phyloP scores from a whole-genome alignment of 2,329 filamentous ascomycete genomes.

The Pseudopithomyces chartarum region DNA sequence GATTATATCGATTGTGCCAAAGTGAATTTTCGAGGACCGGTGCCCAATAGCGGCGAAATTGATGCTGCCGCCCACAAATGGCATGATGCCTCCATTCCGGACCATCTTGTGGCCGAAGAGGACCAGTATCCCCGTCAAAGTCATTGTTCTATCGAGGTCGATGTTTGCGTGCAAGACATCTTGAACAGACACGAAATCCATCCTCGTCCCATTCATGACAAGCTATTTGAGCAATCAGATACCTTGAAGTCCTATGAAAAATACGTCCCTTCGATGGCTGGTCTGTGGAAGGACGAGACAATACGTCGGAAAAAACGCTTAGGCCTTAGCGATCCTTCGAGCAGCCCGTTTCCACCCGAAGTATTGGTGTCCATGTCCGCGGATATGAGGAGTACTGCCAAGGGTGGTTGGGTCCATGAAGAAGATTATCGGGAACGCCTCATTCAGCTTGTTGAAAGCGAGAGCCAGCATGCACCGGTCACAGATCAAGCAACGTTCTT shows the following conservation, averaged over 20 bases:
- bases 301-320: conserved; percentile 75
- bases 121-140: conserved; percentile 74
- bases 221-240: conserved; percentile 75
- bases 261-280: conserved; percentile 90
- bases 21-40: conserved; percentile 73
- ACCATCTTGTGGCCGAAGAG: conserved; percentile 65
- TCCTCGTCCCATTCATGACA: conserved; percentile 80
- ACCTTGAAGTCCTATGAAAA: conserved; percentile 73
- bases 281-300: conserved; percentile 89
- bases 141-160: conserved; percentile 87
- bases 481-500: conserved; percentile 71
- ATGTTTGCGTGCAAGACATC: conserved; percentile 88
- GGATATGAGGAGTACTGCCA: conserved; percentile 71
- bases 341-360: conserved; percentile 79
- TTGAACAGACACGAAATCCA: conserved; percentile 77
- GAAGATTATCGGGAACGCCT: conserved; percentile 76
- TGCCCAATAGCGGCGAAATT: conserved; percentile 72
- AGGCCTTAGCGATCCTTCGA: conserved; percentile 66
- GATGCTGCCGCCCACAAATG: conserved; percentile 69
- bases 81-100: conserved; percentile 75
- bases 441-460: conserved; percentile 65
- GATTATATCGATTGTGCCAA: conserved; percentile 77
- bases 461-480: conserved; percentile 57
- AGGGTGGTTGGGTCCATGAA: conserved; percentile 92
- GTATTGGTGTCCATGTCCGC: conserved; percentile 88